Evolutionary conservation across 1,139 yeast species (phyloP), one percentile per base, ranked within the genome.

Genomic region (Saccharomyces pastorianus): DNA sequence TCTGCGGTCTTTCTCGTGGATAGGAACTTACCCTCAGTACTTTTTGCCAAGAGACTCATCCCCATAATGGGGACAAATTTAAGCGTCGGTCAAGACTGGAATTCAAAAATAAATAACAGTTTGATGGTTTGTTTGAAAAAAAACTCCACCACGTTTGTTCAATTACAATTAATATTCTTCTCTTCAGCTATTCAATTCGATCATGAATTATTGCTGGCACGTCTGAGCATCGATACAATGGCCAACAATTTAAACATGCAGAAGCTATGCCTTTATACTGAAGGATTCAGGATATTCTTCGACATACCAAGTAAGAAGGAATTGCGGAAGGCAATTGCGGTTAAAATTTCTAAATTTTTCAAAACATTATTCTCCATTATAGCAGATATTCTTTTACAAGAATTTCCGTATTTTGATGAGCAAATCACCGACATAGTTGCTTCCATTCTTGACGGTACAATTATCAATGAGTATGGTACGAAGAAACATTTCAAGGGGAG

Each of bases 261-360:
- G 41, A 61, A 58, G 47, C 48, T 64, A 23, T 56, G 60, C 48
- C 55, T 66, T 26, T 60, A 65, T 49, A 63, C 67, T 2, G 70
- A 66, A 53, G 67, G 69, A 20, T 61, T 65, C 34, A 58, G 64
- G 50, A 53, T 65, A 2, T 66, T 63, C 32, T 66, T 64, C 50
- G 58, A 61, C 44, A 53, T 65, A 27, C 67, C 66, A 1, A 58
- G 58, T 38, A 55, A 60, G 11, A 55, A 56, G 23, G 53, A 51
- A n/a, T 46, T 61, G 8, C 58, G 57, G 17, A 56, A 60, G 41
- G 55, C 55, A 11, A 55, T 62, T 3, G 62, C 68, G 8, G 46
- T 48, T 11, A 56, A 56, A 44, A 60, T 64, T 2, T 61, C 64
- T 1, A 57, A 55, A 25, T 63, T 65, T 51, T 58, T 66, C 23